phyloP scores from a whole-genome alignment of 257 asterid species.

The Nicotiana tabacum region DNA sequence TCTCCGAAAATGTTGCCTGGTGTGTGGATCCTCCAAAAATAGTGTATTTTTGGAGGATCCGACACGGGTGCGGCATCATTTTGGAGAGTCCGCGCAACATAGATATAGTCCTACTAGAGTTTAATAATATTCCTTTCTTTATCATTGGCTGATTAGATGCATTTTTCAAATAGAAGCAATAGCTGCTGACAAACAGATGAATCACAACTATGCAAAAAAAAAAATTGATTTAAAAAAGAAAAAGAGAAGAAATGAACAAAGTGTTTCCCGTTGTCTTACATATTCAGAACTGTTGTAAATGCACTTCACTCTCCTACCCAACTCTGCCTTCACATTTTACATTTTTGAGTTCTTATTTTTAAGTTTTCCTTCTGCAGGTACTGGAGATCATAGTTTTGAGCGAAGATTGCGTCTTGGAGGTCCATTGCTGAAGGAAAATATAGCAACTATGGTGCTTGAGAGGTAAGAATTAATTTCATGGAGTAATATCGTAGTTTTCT shows the following conservation, averaged over 20 bases:
- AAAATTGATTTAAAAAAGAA: background rate
- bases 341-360: background rate
- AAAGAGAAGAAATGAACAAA: background rate
- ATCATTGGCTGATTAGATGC: background rate
- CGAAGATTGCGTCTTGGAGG: conserved; percentile 96
- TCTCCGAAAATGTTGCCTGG: no score
- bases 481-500: background rate
- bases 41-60: no score
- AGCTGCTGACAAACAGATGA: conserved; percentile 1
- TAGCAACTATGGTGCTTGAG: conserved; percentile 98
- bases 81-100: no score
- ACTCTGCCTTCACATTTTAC: background rate
- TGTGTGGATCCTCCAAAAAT: no score
- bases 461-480: conserved; percentile 39
- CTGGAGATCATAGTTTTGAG: conserved; percentile 90
- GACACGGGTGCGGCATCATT: no score
- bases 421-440: conserved; percentile 82
- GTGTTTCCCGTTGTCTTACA: background rate
- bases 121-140: background rate
- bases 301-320: background rate
- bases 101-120: background rate
- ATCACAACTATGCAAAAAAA: background rate
- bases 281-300: background rate
- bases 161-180: background rate
- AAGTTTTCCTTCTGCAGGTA: conserved; percentile 44